Conservation (phyloP, 2,329 filamentous ascomycete genomes). For the Xylaria sp. region DNA sequence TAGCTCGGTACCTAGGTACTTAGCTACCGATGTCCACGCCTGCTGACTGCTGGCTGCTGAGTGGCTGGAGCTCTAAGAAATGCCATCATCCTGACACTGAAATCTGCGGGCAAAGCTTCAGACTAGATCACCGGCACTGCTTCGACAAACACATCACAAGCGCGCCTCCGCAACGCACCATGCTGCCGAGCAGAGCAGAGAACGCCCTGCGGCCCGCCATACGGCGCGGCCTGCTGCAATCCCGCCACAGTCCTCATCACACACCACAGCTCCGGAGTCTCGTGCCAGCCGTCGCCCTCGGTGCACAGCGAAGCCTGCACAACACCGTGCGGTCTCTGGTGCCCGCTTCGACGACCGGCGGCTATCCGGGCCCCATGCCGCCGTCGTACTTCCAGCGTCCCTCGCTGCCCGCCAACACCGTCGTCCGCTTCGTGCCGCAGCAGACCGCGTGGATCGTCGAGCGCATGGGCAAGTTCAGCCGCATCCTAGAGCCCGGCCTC, state of each 20-base stretch:
- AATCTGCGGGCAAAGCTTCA: background rate
- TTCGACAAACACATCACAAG: background rate
- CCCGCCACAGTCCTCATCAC: constrained; percentile 9
- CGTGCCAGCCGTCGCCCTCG: constrained; percentile 24
- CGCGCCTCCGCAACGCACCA: constrained; percentile 24
- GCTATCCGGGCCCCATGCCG: constrained; percentile 49
- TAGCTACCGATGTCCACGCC: too few relatives aligned
- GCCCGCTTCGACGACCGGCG: constrained; percentile 36
- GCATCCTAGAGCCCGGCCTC: constrained; percentile 89
- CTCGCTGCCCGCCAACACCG: constrained; percentile 85
- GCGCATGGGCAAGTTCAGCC: constrained; percentile 97
- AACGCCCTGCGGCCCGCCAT: constrained; percentile 33
- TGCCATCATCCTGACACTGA: too few relatives aligned
- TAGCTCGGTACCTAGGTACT: too few relatives aligned
- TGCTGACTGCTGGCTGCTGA: too few relatives aligned
- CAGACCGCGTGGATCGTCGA: constrained; percentile 99
- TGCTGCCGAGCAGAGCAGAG: constrained; percentile 38
- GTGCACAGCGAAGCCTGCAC: constrained; percentile 32
- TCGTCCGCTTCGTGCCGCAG: constrained; percentile 97
- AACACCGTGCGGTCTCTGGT: constrained; percentile 29
- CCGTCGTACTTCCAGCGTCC: constrained; percentile 81
- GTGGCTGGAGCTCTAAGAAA: constrained; percentile 17
- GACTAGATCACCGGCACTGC: background rate
- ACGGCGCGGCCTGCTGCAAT: constrained; percentile 26
- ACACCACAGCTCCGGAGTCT: constrained; percentile 9